Evolutionary conservation across 2,329 filamentous ascomycete genomes (phyloP).

Genomic region (Trichoderma guizhouense): DNA sequence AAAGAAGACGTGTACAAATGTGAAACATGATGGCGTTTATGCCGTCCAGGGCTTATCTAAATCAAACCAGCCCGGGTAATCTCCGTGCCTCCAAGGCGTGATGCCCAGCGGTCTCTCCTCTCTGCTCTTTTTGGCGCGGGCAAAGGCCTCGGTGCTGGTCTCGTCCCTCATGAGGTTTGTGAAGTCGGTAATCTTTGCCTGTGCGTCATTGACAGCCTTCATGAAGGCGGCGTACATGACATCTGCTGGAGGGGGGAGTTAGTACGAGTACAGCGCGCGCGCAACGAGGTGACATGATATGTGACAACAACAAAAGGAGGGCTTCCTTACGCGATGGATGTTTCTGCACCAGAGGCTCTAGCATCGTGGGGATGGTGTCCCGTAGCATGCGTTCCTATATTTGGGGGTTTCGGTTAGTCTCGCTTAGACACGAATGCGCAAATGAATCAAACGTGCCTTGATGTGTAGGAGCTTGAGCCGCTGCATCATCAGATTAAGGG

Average conservation of each 20-base stretch:
- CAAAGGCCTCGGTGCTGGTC: slow-evolving; percentile 48
- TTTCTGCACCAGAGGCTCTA: slow-evolving; percentile 48
- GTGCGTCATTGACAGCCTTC: slow-evolving; percentile 45
- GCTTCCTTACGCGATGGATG: slow-evolving; percentile 48
- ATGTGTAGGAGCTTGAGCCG: slow-evolving; percentile 53
- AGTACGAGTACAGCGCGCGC: not conserved
- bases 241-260: not conserved
- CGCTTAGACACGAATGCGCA: not conserved
- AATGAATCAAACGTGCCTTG: slow-evolving; percentile 39
- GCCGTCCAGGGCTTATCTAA: slow-evolving; percentile 28
- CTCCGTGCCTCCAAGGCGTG: slow-evolving; percentile 55
- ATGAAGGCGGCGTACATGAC: slow-evolving; percentile 40
- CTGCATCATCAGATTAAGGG: slow-evolving; percentile 48
- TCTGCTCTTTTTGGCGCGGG: slow-evolving; percentile 51
- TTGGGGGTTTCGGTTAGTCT: slow-evolving; percentile 21
- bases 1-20: not conserved
- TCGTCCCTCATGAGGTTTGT: slow-evolving; percentile 45
- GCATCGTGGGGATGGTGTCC: slow-evolving; percentile 38
- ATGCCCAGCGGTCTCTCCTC: slow-evolving; percentile 55
- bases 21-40: not conserved
- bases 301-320: not conserved
- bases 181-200: slow-evolving; percentile 52
- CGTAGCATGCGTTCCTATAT: slow-evolving; percentile 34
- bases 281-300: not conserved
- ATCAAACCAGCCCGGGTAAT: slow-evolving; percentile 58